Conservation (phyloP, 106 monocot species). For the Apostasia shenzhenica region DNA sequence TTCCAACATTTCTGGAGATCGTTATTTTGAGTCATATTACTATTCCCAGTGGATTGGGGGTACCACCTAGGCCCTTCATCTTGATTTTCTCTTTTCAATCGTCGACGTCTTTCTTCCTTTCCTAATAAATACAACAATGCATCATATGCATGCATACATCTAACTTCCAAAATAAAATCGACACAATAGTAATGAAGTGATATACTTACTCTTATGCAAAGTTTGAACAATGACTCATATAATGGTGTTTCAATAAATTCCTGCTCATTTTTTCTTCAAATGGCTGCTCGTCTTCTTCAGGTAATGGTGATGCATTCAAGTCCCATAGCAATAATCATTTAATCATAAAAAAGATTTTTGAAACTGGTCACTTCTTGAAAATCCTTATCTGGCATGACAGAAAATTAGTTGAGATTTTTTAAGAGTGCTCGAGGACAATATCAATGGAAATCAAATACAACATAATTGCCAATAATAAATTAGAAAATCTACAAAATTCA, state of each 20-base stretch:
- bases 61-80: slow-evolving; percentile 28
- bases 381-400: no score
- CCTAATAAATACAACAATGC: slow-evolving; percentile 13
- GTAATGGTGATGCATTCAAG: slow-evolving; percentile 90
- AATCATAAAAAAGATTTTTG: no score
- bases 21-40: slow-evolving; percentile 11
- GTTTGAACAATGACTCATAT: slow-evolving; percentile 21
- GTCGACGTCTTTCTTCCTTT: slow-evolving; percentile 54
- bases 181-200: background rate
- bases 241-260: slow-evolving; percentile 22
- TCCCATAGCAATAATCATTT: slow-evolving; percentile 59
- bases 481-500: no score
- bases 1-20: slow-evolving; percentile 30
- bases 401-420: no score
- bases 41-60: slow-evolving; percentile 13
- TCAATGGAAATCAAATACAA: no score
- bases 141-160: background rate
- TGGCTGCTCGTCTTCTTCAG: slow-evolving; percentile 80
- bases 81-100: slow-evolving; percentile 32
- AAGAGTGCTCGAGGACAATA: no score
- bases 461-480: no score
- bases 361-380: no score
- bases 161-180: background rate
- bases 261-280: slow-evolving; percentile 35
- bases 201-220: slow-evolving; percentile 16